Conservation (phyloP, 2,329 filamentous ascomycete genomes). For the Aspergillus unguis region DNA sequence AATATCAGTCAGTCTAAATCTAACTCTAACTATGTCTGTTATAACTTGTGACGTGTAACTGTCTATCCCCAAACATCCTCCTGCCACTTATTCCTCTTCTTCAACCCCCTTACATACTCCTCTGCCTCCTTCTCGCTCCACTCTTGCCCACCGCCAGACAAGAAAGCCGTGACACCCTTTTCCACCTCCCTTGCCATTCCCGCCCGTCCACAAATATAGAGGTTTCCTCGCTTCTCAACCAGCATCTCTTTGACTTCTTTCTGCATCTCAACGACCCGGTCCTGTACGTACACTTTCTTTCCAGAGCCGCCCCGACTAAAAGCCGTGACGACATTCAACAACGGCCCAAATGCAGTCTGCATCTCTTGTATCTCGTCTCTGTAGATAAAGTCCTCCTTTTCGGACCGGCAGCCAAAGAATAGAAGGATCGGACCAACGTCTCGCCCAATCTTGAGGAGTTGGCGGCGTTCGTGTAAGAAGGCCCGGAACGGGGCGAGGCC, state of each 20-base stretch:
- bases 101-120: conserved; percentile 48
- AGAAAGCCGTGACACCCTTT: conserved; percentile 36
- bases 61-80: conserved; percentile 50
- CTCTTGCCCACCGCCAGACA: conserved; percentile 30
- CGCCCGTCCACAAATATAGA: conserved; percentile 41
- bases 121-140: conserved; percentile 43
- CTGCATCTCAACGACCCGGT: conserved; percentile 32
- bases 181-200: conserved; percentile 44
- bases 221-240: conserved; percentile 37
- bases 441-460: conserved; percentile 34
- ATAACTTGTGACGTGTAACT: background rate
- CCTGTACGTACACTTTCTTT: conserved; percentile 36
- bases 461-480: conserved; percentile 42
- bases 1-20: background rate
- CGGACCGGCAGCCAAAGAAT: conserved; percentile 43
- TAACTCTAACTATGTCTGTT: too few relatives aligned
- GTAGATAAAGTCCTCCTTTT: conserved; percentile 39
- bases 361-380: conserved; percentile 28
- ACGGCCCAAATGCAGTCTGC: conserved; percentile 17
- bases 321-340: conserved; percentile 24
- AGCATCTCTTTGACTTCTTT: conserved; percentile 31
- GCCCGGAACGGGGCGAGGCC: conserved; percentile 49
- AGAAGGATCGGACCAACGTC: conserved; percentile 39
- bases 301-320: conserved; percentile 12
- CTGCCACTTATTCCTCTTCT: conserved; percentile 52